A percentile compares a stretch with the other conserved stretches of the same genome.
phyloP scores from a whole-genome alignment of 2,329 filamentous ascomycete species.

The Alternaria consortialis region DNA sequence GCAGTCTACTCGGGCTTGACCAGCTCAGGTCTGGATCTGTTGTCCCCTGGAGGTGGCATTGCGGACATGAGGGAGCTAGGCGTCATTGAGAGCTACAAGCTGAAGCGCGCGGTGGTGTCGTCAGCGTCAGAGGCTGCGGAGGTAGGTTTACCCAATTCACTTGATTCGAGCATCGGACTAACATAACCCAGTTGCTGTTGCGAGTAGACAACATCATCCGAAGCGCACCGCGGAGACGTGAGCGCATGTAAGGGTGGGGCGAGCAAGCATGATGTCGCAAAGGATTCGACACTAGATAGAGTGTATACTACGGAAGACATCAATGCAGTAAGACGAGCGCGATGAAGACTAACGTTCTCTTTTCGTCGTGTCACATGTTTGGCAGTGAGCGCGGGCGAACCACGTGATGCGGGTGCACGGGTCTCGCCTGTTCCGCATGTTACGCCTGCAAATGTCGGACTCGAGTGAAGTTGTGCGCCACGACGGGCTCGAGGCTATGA shows the following conservation, averaged over 20 bases:
- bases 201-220: slow-evolving; percentile 98
- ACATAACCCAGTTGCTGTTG: slow-evolving; percentile 73
- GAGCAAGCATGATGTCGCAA: slow-evolving; percentile 24
- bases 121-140: slow-evolving; percentile 96
- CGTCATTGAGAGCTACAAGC: slow-evolving; percentile 97
- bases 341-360: background rate
- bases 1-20: slow-evolving; percentile 95
- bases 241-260: slow-evolving; percentile 68
- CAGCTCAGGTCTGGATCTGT: slow-evolving; percentile 88
- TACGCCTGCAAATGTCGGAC: background rate
- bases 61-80: slow-evolving; percentile 95
- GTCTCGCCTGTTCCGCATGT: too few species aligned
- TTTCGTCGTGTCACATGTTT: background rate
- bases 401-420: too few species aligned
- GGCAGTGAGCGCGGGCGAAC: background rate
- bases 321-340: slow-evolving; percentile 31
- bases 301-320: slow-evolving; percentile 41
- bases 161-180: slow-evolving; percentile 30
- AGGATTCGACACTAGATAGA: slow-evolving; percentile 35
- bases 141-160: slow-evolving; percentile 64
- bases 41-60: slow-evolving; percentile 89
- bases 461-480: background rate
- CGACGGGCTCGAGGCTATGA: background rate
- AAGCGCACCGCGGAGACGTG: slow-evolving; percentile 83
- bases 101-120: slow-evolving; percentile 97